Percentiles rank a stretch among this genome's conserved stretches.
Evolutionary conservation across 169 alveolate genomes (phyloP).

Genomic region (Plasmodium sp.): DNA sequence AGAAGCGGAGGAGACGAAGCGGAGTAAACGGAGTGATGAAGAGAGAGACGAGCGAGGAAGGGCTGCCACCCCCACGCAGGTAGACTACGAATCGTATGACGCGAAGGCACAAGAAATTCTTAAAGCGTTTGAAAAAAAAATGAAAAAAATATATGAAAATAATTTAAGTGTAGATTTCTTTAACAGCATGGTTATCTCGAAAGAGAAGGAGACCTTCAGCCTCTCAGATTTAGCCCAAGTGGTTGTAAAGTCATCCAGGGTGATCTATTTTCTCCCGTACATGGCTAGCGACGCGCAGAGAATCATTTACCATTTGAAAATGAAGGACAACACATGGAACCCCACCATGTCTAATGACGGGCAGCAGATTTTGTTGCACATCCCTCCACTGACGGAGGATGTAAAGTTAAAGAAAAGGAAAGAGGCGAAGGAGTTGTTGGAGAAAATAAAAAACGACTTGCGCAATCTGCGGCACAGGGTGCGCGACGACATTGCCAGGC

Average conservation of each 20-base stretch:
- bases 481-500: conserved; percentile 30
- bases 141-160: conserved; percentile 29
- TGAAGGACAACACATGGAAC: conserved; percentile 63
- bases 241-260: conserved; percentile 42
- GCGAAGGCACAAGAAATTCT: conserved; percentile 33
- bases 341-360: conserved; percentile 42
- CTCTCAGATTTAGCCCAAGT: conserved; percentile 60
- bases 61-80: neutral
- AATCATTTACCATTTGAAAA: conserved; percentile 46
- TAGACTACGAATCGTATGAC: conserved; percentile 59
- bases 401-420: conserved; percentile 49
- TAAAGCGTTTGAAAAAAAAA: conserved; percentile 42
- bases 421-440: conserved; percentile 70
- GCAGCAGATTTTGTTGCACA: conserved; percentile 16
- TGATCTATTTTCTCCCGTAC: conserved; percentile 40
- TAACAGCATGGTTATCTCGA: conserved; percentile 19
- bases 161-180: conserved; percentile 28
- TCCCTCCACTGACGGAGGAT: conserved; percentile 61
- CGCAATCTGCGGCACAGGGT: conserved; percentile 53
- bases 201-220: conserved; percentile 37
- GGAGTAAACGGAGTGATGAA: neutral
- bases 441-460: conserved; percentile 44
- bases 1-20: neutral
- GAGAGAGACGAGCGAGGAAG: conserved; percentile 1
- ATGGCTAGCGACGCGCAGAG: conserved; percentile 40